Evolutionary conservation across 2,329 filamentous ascomycete genomes (phyloP).

Genomic region (Teratosphaeria nubilosa): DNA sequence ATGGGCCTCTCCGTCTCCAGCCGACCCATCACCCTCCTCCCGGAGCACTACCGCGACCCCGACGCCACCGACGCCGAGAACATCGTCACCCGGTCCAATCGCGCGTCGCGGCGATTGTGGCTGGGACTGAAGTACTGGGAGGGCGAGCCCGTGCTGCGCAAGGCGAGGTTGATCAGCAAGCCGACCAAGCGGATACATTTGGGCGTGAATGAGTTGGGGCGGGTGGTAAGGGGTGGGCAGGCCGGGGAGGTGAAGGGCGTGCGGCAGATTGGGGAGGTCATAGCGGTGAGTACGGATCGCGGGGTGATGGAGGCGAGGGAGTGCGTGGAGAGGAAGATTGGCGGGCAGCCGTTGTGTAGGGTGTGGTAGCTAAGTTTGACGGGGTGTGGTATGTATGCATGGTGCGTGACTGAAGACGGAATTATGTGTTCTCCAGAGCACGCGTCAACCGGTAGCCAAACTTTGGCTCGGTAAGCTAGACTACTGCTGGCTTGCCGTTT

Average conservation of each 20-base stretch:
- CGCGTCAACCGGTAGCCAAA: too few relatives aligned
- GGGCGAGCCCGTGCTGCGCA: constrained; percentile 64
- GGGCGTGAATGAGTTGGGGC: constrained; percentile 50
- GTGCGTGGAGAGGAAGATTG: constrained; percentile 67
- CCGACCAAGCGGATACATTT: constrained; percentile 64
- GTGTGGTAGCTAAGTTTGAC: too few relatives aligned
- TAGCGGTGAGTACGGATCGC: constrained; percentile 67
- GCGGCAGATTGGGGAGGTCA: constrained; percentile 64
- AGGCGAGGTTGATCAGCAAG: constrained; percentile 58
- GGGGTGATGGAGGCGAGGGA: constrained; percentile 76
- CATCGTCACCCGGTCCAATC: constrained; percentile 43
- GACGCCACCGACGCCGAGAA: constrained; percentile 22
- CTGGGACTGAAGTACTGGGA: constrained; percentile 85
- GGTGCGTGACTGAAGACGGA: too few relatives aligned
- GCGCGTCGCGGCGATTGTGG: constrained; percentile 69
- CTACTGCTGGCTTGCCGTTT: too few relatives aligned
- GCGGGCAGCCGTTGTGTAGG: constrained; percentile 70
- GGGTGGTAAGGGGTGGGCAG: constrained; percentile 58
- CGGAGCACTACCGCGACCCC: constrained; percentile 16
- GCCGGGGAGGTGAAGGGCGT: constrained; percentile 60
- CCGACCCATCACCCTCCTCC: constrained; percentile 18
- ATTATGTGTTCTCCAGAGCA: too few relatives aligned
- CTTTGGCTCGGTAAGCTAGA: too few relatives aligned
- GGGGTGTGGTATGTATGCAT: too few relatives aligned
- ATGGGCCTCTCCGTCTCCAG: constrained; percentile 21